Evolutionary conservation across 2,329 filamentous ascomycete genomes (phyloP), one percentile per base, ranked within the genome.

Genomic region (Rhinocladiella similis): DNA sequence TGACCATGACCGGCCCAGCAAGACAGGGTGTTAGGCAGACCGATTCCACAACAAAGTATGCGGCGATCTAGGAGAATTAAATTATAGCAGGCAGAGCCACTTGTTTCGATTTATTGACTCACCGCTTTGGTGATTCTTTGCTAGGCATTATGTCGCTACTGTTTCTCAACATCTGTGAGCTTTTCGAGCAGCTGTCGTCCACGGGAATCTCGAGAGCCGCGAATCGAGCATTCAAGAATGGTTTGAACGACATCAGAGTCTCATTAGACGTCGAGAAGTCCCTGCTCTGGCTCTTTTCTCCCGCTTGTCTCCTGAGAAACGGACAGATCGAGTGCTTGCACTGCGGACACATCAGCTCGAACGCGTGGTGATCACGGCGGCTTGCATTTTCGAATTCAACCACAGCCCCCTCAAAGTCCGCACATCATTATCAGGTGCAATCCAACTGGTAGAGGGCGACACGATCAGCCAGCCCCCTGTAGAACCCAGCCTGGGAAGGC

Each of bases 251-350:
- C 82, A 95, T 68, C 81, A 82, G 4, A 70, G 71, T 14, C 71
- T 72, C 1, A 78, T 95, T 13, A 75, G 86, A 67, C 75, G 78
- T 0, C 73, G 82, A 5, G 76, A 80, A 25, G 75, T 79, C 1
- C 74, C 82, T 1, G 29, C 29, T 10, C 29, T 33, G 10, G 87
- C 89, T 3, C 72, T 96, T 1, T 75, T 95, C 0, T 92, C 88
- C 1, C 85, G 86, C 1, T 73, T 96, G 0, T 81, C 95, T 0
- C 90, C 91, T 0, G 86, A 91, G 61, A 85, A 81, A 62, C 80
- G 90, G 52, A 86, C 84, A 1, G 91, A 96, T 68, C 82, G 90
- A 35, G 88, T 94, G 1, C 95, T 5, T 12, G 10, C 29, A 12
- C 10, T 33, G 10, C 10, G 29, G 10, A 33, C 10, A 33, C 10